These are phyloP conservation scores for Amaranthus hypochondriacus DNA, from an alignment of 148 eudicot species.

Conservation along the genomic window DNA sequence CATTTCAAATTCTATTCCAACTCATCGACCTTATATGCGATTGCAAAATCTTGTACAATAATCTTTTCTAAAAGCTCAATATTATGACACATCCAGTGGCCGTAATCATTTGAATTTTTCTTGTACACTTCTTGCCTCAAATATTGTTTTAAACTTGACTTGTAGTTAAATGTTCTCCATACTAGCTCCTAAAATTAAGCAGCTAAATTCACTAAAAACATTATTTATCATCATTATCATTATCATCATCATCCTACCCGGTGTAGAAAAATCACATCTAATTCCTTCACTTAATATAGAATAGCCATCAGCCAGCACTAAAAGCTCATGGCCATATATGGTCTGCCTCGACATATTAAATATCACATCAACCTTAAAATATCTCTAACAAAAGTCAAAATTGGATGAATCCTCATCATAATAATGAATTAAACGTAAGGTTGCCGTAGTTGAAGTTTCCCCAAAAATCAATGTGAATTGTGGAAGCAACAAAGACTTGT, in stretches of 20 bases:
- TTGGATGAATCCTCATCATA: not conserved
- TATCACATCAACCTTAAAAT: not conserved
- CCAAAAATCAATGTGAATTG: constrained; percentile 7
- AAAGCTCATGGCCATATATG: not conserved
- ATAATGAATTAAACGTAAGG: constrained; percentile 9
- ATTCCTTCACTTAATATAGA: constrained; percentile 2
- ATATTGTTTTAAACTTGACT: too few relatives aligned
- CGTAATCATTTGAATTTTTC: too few relatives aligned
- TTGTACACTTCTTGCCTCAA: too few relatives aligned
- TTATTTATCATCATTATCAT: not conserved
- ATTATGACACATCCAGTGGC: too few relatives aligned
- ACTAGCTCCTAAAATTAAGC: not conserved
- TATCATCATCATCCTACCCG: too few relatives aligned
- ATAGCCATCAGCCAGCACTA: constrained; percentile 5
- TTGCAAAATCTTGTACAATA: too few relatives aligned
- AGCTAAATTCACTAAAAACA: not conserved
- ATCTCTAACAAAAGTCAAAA: constrained; percentile 1
- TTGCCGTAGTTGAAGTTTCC: constrained; percentile 12
- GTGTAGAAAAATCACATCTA: not conserved
- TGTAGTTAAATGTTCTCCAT: too few relatives aligned
- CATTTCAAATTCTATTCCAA: too few relatives aligned
- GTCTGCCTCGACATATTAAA: not conserved
- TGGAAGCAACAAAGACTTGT: constrained; percentile 4
- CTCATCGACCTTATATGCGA: too few relatives aligned
- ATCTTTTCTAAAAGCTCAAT: too few relatives aligned